A percentile compares a stretch with the other conserved stretches of the same genome.
phyloP scores from a whole-genome alignment of 2,329 filamentous ascomycete genomes.

The Trichoderma aggressivum region DNA sequence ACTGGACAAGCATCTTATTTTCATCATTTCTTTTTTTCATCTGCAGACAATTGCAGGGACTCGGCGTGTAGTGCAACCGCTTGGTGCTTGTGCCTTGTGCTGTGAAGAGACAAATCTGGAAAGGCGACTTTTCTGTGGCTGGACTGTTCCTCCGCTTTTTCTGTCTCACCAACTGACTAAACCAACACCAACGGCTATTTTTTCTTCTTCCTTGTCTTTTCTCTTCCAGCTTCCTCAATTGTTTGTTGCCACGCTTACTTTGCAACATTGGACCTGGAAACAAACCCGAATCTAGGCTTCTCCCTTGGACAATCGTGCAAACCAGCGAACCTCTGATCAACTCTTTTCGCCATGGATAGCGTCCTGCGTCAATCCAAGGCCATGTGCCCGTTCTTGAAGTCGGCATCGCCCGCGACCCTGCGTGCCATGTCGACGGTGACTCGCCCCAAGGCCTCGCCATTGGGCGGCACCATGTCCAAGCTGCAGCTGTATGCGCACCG shows the following conservation, averaged over 20 bases:
- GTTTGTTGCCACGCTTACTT: not conserved
- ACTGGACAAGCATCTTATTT: not conserved
- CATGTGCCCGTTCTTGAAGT: slow-evolving; percentile 96
- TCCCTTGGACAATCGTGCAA: not conserved
- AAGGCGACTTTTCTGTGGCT: not conserved
- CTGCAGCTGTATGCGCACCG: slow-evolving; percentile 89
- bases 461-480: slow-evolving; percentile 94
- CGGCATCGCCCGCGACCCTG: slow-evolving; percentile 86
- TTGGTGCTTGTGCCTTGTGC: not conserved
- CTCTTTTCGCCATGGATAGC: slow-evolving; percentile 68
- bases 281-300: not conserved
- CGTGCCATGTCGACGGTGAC: slow-evolving; percentile 79
- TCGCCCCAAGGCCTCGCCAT: slow-evolving; percentile 64
- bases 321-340: not conserved
- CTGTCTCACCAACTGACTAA: slow-evolving; percentile 5
- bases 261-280: not conserved
- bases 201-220: not conserved
- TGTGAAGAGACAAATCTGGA: not conserved
- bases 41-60: not conserved
- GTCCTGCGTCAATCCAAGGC: slow-evolving; percentile 92
- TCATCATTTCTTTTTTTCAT: not conserved
- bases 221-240: not conserved
- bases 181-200: not conserved
- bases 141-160: not conserved
- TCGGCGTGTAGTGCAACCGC: not conserved